A percentile compares a stretch with the other conserved stretches of the same genome.
phyloP scores from a whole-genome alignment of 495 filamentous ascomycete genomes.

The Amorphotheca resinae region DNA sequence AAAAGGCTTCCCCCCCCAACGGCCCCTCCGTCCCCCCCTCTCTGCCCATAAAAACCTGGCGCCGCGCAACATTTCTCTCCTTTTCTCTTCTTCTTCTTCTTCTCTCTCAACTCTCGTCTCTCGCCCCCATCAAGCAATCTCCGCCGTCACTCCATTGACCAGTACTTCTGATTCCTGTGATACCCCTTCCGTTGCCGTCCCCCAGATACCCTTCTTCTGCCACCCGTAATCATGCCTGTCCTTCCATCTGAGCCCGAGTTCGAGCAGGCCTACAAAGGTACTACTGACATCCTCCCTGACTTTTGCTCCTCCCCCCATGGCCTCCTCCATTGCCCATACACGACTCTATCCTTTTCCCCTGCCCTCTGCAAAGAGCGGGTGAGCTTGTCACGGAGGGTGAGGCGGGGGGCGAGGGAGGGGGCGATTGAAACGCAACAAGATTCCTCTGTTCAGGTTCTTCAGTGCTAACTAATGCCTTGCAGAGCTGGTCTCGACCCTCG shows the following conservation, averaged over 20 bases:
- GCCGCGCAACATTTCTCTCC: no score
- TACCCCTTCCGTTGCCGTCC: not conserved
- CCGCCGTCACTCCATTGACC: not conserved
- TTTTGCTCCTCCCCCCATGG: not conserved
- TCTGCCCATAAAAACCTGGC: no score
- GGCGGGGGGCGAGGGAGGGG: no score
- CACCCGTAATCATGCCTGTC: conserved; percentile 63
- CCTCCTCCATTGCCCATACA: not conserved
- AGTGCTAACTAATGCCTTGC: conserved; percentile 2
- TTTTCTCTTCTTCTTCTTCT: not conserved
- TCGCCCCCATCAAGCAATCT: not conserved
- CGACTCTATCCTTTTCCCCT: not conserved
- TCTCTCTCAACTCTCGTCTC: conserved; percentile 1
- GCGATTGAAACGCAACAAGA: no score
- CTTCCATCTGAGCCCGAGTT: conserved; percentile 88
- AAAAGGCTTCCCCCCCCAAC: no score
- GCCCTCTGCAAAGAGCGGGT: not conserved
- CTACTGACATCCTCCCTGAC: conserved; percentile 6
- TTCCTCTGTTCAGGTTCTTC: no score
- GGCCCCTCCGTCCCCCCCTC: no score
- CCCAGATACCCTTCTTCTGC: conserved; percentile 13
- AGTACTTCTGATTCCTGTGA: not conserved
- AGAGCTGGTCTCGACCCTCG: conserved; percentile 92
- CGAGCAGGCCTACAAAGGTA: conserved; percentile 97
- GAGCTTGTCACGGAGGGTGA: no score